Evolutionary conservation across 495 filamentous ascomycete genomes (phyloP), one percentile per base, ranked within the genome.

Genomic region (Neurospora africana): DNA sequence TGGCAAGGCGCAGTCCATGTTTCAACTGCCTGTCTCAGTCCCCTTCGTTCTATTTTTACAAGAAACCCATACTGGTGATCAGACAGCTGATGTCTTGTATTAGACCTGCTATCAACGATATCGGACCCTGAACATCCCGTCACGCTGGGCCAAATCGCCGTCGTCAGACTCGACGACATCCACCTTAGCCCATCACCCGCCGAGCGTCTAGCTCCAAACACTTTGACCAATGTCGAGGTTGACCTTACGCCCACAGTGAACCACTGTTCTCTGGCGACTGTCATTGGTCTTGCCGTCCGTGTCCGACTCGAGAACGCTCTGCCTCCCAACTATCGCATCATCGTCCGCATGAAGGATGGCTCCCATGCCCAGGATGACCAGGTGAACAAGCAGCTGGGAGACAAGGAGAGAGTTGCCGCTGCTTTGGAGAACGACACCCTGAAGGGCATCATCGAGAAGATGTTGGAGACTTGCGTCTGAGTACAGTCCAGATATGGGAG

Each of bases 41-140:
- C 27, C 35, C 40, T 61, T 27, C 35, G 27, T 65, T 21, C 75
- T 76, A 73, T 75, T 75, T 74, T 61, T 72, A 70, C 61, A 19
- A 21, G 23, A 17, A 21, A 47, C 61, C 74, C 47, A 65, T 13
- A 10, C 53, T 23, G 69, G 39, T 37, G 75, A 77, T 77, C 74
- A 79, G 39, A 77, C 75, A 68, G 74, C 83, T 86, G 73, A 87
- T 79, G 72, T 79, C 77, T 81, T 73, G 23, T 61, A 33, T 75
- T 76, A 97, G 95, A 99, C 82, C 87, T 98, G 40, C 93, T 99
- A 72, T 92, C 93, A 65, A 89, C 91, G 69, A 97, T 99, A 74
- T 94, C 93, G 35, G 95, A 99, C 80, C 95, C 95, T 3, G 95
- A 99, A 82, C 95, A 98, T 76, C 95, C 95, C 30, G 87, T 98